Evolutionary conservation across 371 early-diverging fungal genomes (phyloP).

Genomic region (Nematocida sp.): DNA sequence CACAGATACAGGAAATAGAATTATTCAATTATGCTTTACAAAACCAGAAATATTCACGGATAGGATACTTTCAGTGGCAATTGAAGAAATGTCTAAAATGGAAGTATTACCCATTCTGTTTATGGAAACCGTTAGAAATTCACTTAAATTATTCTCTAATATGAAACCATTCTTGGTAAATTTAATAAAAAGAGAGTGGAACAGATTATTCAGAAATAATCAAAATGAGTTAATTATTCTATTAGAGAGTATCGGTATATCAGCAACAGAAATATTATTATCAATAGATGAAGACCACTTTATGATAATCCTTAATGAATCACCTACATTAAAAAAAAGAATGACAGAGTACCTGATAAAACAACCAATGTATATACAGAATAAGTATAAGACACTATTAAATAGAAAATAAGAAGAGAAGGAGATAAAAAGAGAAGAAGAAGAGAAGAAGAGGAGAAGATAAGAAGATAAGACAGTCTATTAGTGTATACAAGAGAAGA

Average conservation of each 20-base stretch:
- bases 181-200: slow-evolving; percentile 12
- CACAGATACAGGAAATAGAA: not conserved
- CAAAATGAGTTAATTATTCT: not conserved
- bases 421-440: no score
- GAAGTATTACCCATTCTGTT: slow-evolving; percentile 4
- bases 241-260: not conserved
- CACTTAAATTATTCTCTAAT: slow-evolving; percentile 22
- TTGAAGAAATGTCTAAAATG: not conserved
- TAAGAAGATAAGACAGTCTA: no score
- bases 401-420: not conserved
- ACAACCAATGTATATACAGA: slow-evolving; percentile 44
- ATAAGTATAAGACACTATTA: slow-evolving; percentile 16
- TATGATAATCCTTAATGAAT: not conserved
- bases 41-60: slow-evolving; percentile 42
- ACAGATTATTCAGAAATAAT: not conserved
- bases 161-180: slow-evolving; percentile 39
- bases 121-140: not conserved
- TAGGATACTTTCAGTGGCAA: slow-evolving; percentile 21
- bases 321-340: not conserved
- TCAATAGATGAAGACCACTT: slow-evolving; percentile 9
- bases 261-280: slow-evolving; percentile 24
- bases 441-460: no score
- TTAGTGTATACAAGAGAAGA: no score
- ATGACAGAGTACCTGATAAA: slow-evolving; percentile 20
- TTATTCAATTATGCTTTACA: slow-evolving; percentile 12